Evolutionary conservation across 768 basidiomycete genomes (phyloP).

Genomic region (Xanthoconium stramineum): DNA sequence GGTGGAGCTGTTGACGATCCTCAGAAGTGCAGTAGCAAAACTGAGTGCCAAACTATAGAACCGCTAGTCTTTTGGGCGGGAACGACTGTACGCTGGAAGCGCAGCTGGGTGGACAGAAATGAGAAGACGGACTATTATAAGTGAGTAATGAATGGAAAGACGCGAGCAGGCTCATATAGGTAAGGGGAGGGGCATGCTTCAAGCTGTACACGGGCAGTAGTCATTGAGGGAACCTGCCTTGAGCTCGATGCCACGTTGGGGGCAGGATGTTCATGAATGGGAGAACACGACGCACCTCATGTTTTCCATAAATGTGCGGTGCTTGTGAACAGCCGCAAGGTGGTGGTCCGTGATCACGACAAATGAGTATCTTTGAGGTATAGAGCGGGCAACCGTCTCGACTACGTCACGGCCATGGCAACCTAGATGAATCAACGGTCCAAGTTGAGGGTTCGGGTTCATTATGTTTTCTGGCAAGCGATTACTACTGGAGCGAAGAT

Average conservation of each 20-base stretch:
- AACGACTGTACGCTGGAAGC: constrained; percentile 15
- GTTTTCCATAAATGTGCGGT: constrained; percentile 34
- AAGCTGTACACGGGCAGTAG: constrained; percentile 32
- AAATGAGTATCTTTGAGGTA: constrained; percentile 25
- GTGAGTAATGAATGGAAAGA: constrained; percentile 26
- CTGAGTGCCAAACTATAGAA: constrained; percentile 8
- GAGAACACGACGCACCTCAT: constrained; percentile 36
- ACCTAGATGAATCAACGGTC: constrained; percentile 11
- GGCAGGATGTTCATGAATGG: constrained; percentile 30
- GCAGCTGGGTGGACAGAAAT: constrained; percentile 27
- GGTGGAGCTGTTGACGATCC: constrained; percentile 3
- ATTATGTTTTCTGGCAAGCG: constrained; percentile 13
- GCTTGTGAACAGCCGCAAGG: constrained; percentile 32
- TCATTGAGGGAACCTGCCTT: constrained; percentile 32
- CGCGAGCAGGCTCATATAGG: constrained; percentile 31
- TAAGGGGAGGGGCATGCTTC: constrained; percentile 25
- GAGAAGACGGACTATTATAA: constrained; percentile 29
- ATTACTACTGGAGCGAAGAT: constrained; percentile 3
- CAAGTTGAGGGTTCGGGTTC: constrained; percentile 2
- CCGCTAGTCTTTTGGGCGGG: constrained; percentile 14
- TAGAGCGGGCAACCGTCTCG: constrained; percentile 20
- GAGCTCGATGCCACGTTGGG: constrained; percentile 36
- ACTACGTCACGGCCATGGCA: constrained; percentile 28
- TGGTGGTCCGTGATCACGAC: constrained; percentile 34
- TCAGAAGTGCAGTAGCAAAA: constrained; percentile 6